A percentile compares a stretch with the other conserved stretches of the same genome.
phyloP scores from a whole-genome alignment of 2,329 filamentous ascomycete genomes.

The Xylaria sp. region DNA sequence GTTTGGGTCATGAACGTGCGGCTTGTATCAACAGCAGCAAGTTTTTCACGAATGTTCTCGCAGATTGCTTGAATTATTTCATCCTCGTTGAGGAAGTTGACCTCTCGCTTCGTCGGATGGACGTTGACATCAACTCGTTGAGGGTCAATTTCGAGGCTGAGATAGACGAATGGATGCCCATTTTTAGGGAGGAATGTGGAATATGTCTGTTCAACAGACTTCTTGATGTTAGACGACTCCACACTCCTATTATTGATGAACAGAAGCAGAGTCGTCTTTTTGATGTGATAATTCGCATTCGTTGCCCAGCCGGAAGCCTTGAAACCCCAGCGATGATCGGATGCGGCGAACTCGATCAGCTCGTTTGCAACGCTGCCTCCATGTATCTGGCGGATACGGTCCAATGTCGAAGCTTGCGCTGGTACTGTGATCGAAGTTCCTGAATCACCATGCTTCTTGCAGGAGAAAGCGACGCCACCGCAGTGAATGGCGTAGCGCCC shows the following conservation, averaged over 20 bases:
- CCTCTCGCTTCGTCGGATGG: constrained; percentile 94
- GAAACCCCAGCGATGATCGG: constrained; percentile 82
- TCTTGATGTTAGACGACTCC: constrained; percentile 85
- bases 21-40: constrained; percentile 89
- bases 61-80: constrained; percentile 90
- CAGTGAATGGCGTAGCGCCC: constrained; percentile 94
- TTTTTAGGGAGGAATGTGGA: constrained; percentile 86
- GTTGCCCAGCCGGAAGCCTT: constrained; percentile 79
- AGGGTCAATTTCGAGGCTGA: constrained; percentile 91
- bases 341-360: constrained; percentile 72
- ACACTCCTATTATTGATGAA: constrained; percentile 98
- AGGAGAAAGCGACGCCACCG: constrained; percentile 87
- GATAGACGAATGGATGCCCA: constrained; percentile 90
- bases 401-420: constrained; percentile 69
- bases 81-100: constrained; percentile 96
- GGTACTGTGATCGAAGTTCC: constrained; percentile 81
- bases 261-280: constrained; percentile 82
- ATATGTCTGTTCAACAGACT: constrained; percentile 89
- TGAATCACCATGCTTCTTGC: constrained; percentile 93
- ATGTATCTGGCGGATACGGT: constrained; percentile 90
- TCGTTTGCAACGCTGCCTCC: constrained; percentile 85
- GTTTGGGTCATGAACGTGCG: constrained; percentile 94
- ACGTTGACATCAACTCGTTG: constrained; percentile 94
- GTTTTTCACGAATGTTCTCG: constrained; percentile 72
- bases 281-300: constrained; percentile 93